Conservation (phyloP, 176 grass and related monocot genomes). For the Avena insularis region DNA sequence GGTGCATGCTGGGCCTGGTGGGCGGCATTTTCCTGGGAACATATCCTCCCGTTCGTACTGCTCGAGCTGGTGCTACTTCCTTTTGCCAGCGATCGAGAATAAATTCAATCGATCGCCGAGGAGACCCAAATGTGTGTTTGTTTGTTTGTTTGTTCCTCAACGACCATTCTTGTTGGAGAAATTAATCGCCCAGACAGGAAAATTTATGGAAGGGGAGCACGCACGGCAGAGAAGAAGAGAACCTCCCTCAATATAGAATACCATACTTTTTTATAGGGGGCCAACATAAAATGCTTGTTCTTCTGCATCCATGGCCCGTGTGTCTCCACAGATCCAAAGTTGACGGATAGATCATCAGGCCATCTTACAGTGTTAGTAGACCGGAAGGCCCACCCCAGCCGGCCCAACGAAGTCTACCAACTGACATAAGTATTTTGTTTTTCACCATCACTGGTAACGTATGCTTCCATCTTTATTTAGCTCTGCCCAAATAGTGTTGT, state of each 20-base stretch:
- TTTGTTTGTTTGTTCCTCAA: background rate
- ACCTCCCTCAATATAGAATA: too few relatives aligned
- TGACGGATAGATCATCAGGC: background rate
- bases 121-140: background rate
- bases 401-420: background rate
- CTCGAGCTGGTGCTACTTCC: background rate
- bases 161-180: background rate
- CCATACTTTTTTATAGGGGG: background rate
- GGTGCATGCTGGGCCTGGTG: conserved; percentile 44
- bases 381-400: background rate
- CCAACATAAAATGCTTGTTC: background rate
- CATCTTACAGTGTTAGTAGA: background rate
- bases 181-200: background rate
- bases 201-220: background rate
- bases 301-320: background rate
- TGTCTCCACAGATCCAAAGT: background rate
- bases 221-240: background rate
- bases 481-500: background rate
- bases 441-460: too few relatives aligned
- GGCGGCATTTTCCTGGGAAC: background rate
- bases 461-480: background rate
- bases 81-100: conserved; percentile 21
- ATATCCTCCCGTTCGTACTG: conserved; percentile 8
- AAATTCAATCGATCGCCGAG: background rate
- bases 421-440: background rate